Base-by-base conservation (phyloP, 345 rosid species). In the Crucihimalaya himalaica region DNA sequence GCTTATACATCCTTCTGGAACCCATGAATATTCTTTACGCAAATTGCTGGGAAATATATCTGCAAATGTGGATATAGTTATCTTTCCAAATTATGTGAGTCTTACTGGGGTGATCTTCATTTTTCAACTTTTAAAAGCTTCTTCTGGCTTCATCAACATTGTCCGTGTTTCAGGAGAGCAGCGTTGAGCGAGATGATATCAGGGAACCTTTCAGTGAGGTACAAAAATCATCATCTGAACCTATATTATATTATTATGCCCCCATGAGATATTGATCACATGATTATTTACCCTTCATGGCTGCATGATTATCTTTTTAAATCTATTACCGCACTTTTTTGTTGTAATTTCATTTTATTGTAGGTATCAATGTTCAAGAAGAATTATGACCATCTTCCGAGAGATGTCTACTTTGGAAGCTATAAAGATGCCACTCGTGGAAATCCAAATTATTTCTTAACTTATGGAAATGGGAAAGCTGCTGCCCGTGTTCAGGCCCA, bases 351-450 rank as follows among this genome's bases (percentile, higher is more conserved):
- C 58, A 48, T 61, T 18, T 60, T 74, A 66, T 40, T 71, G 14
- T 70, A 95, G 99, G 90, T 95, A 20, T 92, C 99, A 28, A 83
- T 92, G 98, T 95, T 95, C 81, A 92, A 95, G 84, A 92, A 86
- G 83, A 95, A 95, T 62, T 90, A 81, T 74, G 96, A 95, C 68
- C 98, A 92, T 85, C 94, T 95, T 74, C 85, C 87, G 13, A 92
- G 84, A 79, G 99, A 89, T 16, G 86, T 83, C 8, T 92, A 95
- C 79, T 95, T 92, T 75, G 94, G 97, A 21, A 92, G 75, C 70
- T 92, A 92, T 81, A 89, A 77, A 76, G 97, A 89, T 31, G 88
- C 93, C 67, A 83, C 93, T 70, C 96, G 91, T 59, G 94, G 92
- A 31, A 95, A 95, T 78, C 97, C 97, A 56, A 95, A 92, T 75